These are phyloP conservation scores for Quercus lobata DNA, from an alignment of 331 rosid genomes.

Conservation along the genomic window DNA sequence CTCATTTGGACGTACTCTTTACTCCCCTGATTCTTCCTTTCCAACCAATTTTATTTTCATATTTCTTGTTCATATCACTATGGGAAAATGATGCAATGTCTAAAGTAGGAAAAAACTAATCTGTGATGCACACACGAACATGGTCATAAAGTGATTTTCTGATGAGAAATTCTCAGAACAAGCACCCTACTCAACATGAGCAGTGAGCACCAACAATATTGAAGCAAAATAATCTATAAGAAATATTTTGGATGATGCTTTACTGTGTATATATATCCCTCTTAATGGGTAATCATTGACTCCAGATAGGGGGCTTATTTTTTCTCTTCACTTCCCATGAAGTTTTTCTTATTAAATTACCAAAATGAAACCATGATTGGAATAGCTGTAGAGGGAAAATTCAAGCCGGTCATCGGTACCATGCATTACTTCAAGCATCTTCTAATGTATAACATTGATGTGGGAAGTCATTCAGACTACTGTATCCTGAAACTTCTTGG, in stretches of 20 bases:
- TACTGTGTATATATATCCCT: no score
- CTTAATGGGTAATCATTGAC: no score
- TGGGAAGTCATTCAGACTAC: background rate
- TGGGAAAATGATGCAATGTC: background rate
- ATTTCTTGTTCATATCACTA: no score
- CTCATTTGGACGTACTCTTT: no score
- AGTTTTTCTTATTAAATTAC: background rate
- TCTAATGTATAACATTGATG: background rate
- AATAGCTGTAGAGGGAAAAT: background rate
- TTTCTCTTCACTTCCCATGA: no score
- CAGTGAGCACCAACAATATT: constrained; percentile 15
- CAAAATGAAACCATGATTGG: background rate
- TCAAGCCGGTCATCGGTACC: background rate
- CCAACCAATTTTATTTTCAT: no score
- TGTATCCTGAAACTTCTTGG: background rate
- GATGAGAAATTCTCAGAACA: background rate
- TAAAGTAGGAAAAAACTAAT: background rate
- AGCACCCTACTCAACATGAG: background rate
- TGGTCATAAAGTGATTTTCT: background rate
- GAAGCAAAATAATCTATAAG: background rate
- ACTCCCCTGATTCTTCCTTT: no score
- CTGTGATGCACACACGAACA: background rate
- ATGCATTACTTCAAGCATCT: background rate
- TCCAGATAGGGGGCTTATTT: no score
- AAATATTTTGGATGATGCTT: no score